Evolutionary conservation across 805 yeast species (phyloP).

Genomic region (Candida succiphila): DNA sequence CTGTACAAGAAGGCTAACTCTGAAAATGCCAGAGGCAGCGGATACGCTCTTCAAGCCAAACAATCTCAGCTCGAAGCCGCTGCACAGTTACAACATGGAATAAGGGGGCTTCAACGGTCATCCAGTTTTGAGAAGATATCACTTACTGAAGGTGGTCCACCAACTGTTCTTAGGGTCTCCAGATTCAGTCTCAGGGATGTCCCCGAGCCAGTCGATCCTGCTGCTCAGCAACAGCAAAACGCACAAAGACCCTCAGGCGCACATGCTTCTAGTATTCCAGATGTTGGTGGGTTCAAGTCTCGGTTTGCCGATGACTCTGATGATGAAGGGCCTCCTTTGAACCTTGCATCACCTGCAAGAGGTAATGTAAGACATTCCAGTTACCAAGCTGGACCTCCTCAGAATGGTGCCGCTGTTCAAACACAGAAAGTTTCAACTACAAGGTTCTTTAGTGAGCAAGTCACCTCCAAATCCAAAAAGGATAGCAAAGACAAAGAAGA

Average conservation of each 20-base stretch:
- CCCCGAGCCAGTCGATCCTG: neutral
- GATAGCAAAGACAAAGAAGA: neutral
- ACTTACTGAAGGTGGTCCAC: slow-evolving; percentile 14
- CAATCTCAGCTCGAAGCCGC: slow-evolving; percentile 11
- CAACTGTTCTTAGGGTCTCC: slow-evolving; percentile 4
- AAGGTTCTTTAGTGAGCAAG: slow-evolving; percentile 19
- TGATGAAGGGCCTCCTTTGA: slow-evolving; percentile 21
- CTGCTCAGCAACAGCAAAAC: slow-evolving; percentile 8
- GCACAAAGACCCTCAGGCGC: slow-evolving; percentile 2
- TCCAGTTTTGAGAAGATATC: slow-evolving; percentile 50
- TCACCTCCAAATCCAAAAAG: slow-evolving; percentile 1
- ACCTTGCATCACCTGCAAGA: slow-evolving; percentile 8
- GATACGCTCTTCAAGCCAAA: slow-evolving; percentile 3
- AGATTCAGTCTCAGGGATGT: slow-evolving; percentile 17
- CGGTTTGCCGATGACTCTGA: slow-evolving; percentile 56
- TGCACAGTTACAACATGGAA: slow-evolving; percentile 27
- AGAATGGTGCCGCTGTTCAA: too few species aligned
- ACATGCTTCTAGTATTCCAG: slow-evolving; percentile 6
- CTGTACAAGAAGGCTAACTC: slow-evolving; percentile 39
- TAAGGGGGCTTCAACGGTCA: slow-evolving; percentile 17
- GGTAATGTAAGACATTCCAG: too few species aligned
- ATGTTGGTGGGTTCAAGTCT: slow-evolving; percentile 29
- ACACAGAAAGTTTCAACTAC: too few species aligned
- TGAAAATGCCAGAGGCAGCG: slow-evolving; percentile 6
- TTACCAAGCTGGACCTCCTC: too few species aligned